Evolutionary conservation across 345 rosid species (phyloP).

Genomic region (Excoecaria cochinchinensis): DNA sequence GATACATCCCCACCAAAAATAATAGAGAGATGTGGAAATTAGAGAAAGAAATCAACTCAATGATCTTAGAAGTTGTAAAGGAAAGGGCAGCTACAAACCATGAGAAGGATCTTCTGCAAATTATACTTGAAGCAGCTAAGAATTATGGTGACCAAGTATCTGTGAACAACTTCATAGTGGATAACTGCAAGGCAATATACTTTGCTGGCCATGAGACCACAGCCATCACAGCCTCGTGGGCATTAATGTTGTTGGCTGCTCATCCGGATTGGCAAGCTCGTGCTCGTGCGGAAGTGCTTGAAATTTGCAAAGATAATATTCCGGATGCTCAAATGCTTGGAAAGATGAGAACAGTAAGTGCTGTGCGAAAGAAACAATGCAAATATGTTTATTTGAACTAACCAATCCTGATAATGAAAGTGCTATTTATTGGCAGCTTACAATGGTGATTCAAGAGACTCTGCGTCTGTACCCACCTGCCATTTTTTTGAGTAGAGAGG

Average conservation of each 20-base stretch:
- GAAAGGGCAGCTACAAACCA: slow-evolving; percentile 16
- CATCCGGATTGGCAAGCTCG: slow-evolving; percentile 30
- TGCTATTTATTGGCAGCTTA: slow-evolving; percentile 16
- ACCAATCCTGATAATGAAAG: not conserved
- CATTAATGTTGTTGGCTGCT: slow-evolving; percentile 32
- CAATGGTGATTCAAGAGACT: slow-evolving; percentile 25
- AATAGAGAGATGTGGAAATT: slow-evolving; percentile 29
- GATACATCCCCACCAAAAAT: slow-evolving; percentile 14
- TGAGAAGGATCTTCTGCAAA: slow-evolving; percentile 28
- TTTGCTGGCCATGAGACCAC: slow-evolving; percentile 35
- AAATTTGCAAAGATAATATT: slow-evolving; percentile 21
- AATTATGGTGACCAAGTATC: not conserved
- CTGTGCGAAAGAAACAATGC: not conserved
- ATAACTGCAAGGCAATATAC: slow-evolving; percentile 38
- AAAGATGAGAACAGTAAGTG: slow-evolving; percentile 34
- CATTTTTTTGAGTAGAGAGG: slow-evolving; percentile 12
- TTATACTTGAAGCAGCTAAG: slow-evolving; percentile 23
- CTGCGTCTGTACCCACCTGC: slow-evolving; percentile 20
- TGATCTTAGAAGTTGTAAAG: slow-evolving; percentile 20
- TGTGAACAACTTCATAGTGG: slow-evolving; percentile 23
- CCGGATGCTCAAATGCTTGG: slow-evolving; percentile 28
- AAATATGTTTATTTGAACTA: not conserved
- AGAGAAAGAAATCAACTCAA: slow-evolving; percentile 28
- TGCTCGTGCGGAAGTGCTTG: slow-evolving; percentile 18
- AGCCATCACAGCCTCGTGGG: slow-evolving; percentile 20